Conservation (phyloP, 164 flowering plant species). For the Paratinospora sagittata region DNA sequence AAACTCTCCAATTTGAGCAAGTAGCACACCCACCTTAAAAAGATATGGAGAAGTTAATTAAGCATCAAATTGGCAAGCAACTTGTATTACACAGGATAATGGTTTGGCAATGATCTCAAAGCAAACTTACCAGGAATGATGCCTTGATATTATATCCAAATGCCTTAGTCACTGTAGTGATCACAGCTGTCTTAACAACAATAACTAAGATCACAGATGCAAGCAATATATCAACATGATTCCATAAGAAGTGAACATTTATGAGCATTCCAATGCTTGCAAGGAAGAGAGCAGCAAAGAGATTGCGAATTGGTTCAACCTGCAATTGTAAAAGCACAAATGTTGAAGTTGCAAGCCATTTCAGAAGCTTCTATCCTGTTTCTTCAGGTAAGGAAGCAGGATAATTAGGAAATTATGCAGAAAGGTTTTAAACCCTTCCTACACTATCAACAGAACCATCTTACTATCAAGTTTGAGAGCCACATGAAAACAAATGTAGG, state of each 20-base stretch:
- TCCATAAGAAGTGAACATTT: slow-evolving; percentile 88
- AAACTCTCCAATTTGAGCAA: slow-evolving; percentile 98
- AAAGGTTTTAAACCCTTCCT: neutral
- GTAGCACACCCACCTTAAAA: slow-evolving; percentile 71
- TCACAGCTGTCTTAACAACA: slow-evolving; percentile 71
- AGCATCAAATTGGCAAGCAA: neutral
- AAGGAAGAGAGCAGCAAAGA: slow-evolving; percentile 95
- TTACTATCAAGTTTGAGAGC: neutral
- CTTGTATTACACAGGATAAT: neutral
- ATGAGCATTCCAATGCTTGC: slow-evolving; percentile 98
- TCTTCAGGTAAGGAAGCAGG: neutral
- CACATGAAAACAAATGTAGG: neutral
- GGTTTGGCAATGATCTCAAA: neutral
- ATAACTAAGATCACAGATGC: slow-evolving; percentile 89
- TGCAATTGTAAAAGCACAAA: slow-evolving; percentile 26
- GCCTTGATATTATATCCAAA: slow-evolving; percentile 66
- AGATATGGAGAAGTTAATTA: slow-evolving; percentile 11
- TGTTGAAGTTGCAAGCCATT: neutral
- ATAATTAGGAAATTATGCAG: neutral
- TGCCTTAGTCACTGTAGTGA: slow-evolving; percentile 52
- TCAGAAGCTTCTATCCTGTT: neutral
- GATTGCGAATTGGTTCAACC: slow-evolving; percentile 96
- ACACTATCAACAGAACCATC: neutral
- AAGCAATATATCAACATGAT: slow-evolving; percentile 86
- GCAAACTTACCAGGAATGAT: slow-evolving; percentile 55